These are phyloP conservation scores for Aspergillus steynii DNA, from an alignment of 495 filamentous ascomycete genomes.

Conservation along the genomic window DNA sequence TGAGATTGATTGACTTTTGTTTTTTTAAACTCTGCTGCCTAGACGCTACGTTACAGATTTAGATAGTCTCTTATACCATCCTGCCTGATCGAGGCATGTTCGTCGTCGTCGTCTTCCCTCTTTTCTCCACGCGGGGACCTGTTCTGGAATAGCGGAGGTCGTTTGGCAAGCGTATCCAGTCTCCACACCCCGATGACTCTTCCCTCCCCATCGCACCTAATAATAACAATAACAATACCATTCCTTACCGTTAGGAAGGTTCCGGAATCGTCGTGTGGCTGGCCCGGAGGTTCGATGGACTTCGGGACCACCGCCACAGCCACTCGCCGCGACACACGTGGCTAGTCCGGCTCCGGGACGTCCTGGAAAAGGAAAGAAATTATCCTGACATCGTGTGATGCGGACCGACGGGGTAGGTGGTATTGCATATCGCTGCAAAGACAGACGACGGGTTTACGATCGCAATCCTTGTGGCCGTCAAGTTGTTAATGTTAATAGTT, in stretches of 20 bases:
- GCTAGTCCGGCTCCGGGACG: constrained; percentile 9
- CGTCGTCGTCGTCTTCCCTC: neutral
- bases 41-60: neutral
- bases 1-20: neutral
- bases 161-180: neutral
- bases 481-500: too few relatives aligned
- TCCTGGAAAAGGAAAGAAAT: neutral
- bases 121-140: neutral
- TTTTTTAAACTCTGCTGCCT: neutral
- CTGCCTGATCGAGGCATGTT: neutral
- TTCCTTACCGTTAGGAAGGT: constrained; percentile 2
- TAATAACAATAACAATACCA: neutral
- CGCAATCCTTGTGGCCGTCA: too few relatives aligned
- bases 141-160: neutral
- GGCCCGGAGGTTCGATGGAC: neutral
- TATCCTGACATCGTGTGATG: neutral
- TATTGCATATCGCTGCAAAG: neutral
- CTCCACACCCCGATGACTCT: neutral
- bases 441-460: too few relatives aligned
- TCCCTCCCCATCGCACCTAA: too few relatives aligned
- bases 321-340: constrained; percentile 24
- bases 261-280: constrained; percentile 6
- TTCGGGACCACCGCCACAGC: constrained; percentile 15
- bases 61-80: neutral
- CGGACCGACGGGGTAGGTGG: neutral